Evolutionary conservation across 345 rosid genomes (phyloP).

Genomic region (Gynandropsis gynandra): DNA sequence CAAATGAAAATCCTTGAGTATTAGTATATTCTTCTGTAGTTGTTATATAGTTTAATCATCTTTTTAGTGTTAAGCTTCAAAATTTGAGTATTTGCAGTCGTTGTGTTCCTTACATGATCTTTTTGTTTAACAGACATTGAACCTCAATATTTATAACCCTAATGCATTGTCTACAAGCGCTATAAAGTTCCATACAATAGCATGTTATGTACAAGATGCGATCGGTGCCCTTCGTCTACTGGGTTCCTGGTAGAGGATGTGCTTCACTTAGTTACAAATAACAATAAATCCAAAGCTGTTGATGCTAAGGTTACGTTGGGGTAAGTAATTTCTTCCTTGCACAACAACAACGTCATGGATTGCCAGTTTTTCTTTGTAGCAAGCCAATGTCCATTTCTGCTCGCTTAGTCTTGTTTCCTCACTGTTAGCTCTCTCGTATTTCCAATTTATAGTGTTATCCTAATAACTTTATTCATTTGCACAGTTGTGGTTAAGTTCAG

Average conservation of each 20-base stretch:
- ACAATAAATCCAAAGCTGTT: conserved; percentile 30
- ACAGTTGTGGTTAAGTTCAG: conserved; percentile 82
- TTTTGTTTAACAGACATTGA: conserved; percentile 31
- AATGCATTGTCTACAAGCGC: conserved; percentile 58
- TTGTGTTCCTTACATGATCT: conserved; percentile 10
- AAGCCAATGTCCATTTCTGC: too few species aligned
- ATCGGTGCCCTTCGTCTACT: conserved; percentile 48
- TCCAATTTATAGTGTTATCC: conserved; percentile 2
- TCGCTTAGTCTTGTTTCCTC: too few species aligned
- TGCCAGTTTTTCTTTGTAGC: too few species aligned
- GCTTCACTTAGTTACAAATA: conserved; percentile 50
- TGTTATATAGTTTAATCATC: neutral
- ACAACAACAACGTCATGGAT: conserved; percentile 28
- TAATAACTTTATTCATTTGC: conserved; percentile 14
- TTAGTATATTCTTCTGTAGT: neutral
- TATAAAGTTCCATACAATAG: conserved; percentile 54
- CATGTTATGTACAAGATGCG: conserved; percentile 37
- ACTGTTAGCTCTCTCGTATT: too few species aligned
- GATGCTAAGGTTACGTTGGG: conserved; percentile 55
- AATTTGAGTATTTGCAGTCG: neutral
- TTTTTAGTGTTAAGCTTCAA: neutral
- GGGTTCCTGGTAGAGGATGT: conserved; percentile 65
- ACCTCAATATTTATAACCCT: conserved; percentile 65
- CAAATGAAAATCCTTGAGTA: neutral
- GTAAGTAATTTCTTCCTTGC: conserved; percentile 33